These are phyloP conservation scores for Fusarium poae DNA, from an alignment of 2,329 filamentous ascomycete species.

Conservation along the genomic window DNA sequence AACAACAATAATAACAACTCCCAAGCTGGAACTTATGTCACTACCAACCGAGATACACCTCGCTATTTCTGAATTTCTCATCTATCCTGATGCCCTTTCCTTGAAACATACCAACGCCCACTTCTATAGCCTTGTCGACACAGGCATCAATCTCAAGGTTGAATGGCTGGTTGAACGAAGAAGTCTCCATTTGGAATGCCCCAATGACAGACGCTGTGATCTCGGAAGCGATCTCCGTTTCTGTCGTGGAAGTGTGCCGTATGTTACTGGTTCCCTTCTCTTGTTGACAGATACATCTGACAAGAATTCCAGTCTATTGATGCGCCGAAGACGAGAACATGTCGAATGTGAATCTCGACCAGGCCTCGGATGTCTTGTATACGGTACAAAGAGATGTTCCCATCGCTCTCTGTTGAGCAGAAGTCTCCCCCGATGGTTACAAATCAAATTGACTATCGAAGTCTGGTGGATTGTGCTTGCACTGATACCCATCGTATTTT, in stretches of 20 bases:
- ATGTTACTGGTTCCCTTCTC: conserved; percentile 41
- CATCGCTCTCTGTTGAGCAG: conserved; percentile 62
- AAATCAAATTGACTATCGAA: conserved; percentile 60
- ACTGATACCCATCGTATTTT: conserved; percentile 56
- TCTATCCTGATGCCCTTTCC: conserved; percentile 78
- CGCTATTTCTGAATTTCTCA: conserved; percentile 69
- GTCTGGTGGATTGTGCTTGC: conserved; percentile 64
- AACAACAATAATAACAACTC: not conserved
- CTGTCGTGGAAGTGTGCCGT: conserved; percentile 71
- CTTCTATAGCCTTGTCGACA: conserved; percentile 74
- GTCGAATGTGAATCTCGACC: conserved; percentile 71
- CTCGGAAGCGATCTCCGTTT: conserved; percentile 71
- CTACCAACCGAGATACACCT: conserved; percentile 77
- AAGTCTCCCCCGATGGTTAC: conserved; percentile 60
- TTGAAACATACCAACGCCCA: conserved; percentile 75
- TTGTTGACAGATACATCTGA: not conserved
- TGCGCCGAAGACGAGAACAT: conserved; percentile 71
- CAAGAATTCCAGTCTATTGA: conserved; percentile 61
- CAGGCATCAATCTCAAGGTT: conserved; percentile 74
- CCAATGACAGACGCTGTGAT: conserved; percentile 69
- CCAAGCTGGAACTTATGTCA: conserved; percentile 54
- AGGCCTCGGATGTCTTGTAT: conserved; percentile 68
- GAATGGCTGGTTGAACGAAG: conserved; percentile 76
- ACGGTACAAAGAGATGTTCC: conserved; percentile 62
- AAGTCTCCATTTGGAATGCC: conserved; percentile 73